Evolutionary conservation across 2,329 filamentous ascomycete genomes (phyloP).

Genomic region (Berkeleyomyces basicola): DNA sequence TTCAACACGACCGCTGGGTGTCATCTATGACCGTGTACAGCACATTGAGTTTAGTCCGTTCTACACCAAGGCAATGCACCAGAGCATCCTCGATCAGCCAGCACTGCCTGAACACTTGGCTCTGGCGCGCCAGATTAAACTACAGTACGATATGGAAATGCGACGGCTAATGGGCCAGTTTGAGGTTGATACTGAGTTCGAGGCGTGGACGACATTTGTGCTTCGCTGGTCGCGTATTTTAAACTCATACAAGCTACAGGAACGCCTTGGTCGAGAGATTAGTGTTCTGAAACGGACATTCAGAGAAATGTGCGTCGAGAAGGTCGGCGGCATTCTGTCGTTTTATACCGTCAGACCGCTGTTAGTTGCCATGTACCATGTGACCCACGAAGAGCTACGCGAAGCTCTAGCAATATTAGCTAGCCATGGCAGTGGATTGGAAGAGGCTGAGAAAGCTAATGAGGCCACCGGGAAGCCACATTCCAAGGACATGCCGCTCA

Average conservation of each 20-base stretch:
- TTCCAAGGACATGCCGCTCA: constrained; percentile 51
- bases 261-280: constrained; percentile 59
- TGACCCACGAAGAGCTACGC: constrained; percentile 56
- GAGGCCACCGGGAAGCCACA: not conserved
- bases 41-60: constrained; percentile 52
- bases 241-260: constrained; percentile 71
- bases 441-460: not conserved
- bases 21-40: constrained; percentile 62
- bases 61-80: constrained; percentile 60
- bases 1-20: constrained; percentile 58
- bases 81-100: constrained; percentile 46
- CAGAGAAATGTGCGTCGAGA: constrained; percentile 46
- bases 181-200: constrained; percentile 73
- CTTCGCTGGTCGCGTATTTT: constrained; percentile 55
- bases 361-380: constrained; percentile 72
- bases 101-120: constrained; percentile 37
- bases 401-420: constrained; percentile 28
- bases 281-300: constrained; percentile 51
- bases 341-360: constrained; percentile 47
- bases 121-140: constrained; percentile 51
- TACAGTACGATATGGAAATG: constrained; percentile 59
- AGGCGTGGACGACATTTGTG: constrained; percentile 78
- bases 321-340: constrained; percentile 35
- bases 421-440: not conserved
- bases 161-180: constrained; percentile 71